Conservation (phyloP, 2,329 filamentous ascomycete genomes). For the Myriosclerotinia scirpicola region DNA sequence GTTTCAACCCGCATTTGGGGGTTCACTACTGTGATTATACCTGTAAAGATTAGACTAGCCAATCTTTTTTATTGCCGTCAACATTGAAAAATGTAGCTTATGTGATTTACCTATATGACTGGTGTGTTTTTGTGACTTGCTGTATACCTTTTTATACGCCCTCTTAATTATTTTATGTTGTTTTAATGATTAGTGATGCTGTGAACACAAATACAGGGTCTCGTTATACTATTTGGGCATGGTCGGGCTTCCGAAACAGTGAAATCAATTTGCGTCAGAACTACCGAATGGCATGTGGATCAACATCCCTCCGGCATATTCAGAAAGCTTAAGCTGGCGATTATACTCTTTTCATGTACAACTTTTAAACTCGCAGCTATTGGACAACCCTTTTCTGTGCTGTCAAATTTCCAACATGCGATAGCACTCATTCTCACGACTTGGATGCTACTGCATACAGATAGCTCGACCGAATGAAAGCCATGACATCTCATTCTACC, state of each 20-base stretch:
- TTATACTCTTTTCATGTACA: neutral
- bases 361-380: constrained; percentile 11
- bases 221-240: constrained; percentile 7
- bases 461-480: constrained; percentile 27
- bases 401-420: constrained; percentile 24
- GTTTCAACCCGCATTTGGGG: constrained; percentile 24
- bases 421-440: constrained; percentile 15
- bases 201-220: constrained; percentile 2
- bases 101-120: neutral
- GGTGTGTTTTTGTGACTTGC: neutral
- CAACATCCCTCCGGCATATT: constrained; percentile 10
- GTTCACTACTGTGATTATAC: constrained; percentile 13
- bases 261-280: constrained; percentile 13
- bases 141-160: neutral
- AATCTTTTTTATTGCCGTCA: constrained; percentile 13
- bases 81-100: neutral
- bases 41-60: constrained; percentile 22
- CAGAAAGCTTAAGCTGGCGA: constrained; percentile 15
- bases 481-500: constrained; percentile 34
- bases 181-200: neutral
- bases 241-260: constrained; percentile 11
- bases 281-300: constrained; percentile 13
- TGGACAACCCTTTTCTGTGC: neutral
- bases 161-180: neutral
- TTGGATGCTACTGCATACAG: constrained; percentile 25